phyloP scores from a whole-genome alignment of 495 filamentous ascomycete genomes.

The Penicillium parvum region DNA sequence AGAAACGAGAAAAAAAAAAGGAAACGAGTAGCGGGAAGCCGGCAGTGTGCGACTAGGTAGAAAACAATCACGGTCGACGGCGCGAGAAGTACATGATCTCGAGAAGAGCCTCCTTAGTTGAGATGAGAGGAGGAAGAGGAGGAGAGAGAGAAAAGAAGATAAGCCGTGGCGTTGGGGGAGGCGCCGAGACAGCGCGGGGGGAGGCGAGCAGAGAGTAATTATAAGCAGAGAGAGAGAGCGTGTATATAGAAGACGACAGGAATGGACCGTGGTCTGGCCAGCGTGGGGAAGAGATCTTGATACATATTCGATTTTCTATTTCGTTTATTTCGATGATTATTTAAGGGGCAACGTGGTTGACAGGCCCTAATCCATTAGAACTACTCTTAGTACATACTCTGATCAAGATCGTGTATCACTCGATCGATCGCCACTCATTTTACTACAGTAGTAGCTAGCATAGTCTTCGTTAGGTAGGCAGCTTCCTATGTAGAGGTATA shows the following conservation, averaged over 20 bases:
- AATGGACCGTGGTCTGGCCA: constrained; percentile 9
- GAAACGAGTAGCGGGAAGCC: not conserved
- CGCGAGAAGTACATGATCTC: constrained; percentile 24
- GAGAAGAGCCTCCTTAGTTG: not conserved
- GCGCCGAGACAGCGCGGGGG: constrained; percentile 17
- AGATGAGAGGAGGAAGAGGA: constrained; percentile 1
- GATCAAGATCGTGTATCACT: not conserved
- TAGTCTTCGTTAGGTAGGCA: too few relatives aligned
- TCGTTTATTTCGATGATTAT: too few relatives aligned
- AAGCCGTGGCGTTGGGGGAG: constrained; percentile 22
- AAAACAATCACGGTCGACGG: constrained; percentile 19
- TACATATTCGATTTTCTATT: too few relatives aligned
- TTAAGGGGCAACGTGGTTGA: constrained; percentile 20
- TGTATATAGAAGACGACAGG: constrained; percentile 1
- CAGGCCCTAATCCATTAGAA: constrained; percentile 18
- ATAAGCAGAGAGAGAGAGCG: constrained; percentile 1
- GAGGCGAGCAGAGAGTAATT: constrained; percentile 5
- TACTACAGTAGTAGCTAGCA: too few relatives aligned
- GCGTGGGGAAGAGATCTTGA: constrained; percentile 3
- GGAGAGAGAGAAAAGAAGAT: constrained; percentile 9
- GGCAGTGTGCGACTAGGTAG: not conserved
- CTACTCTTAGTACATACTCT: too few relatives aligned
- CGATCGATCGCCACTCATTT: too few relatives aligned
- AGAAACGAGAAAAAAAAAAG: not conserved
- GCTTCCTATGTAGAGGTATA: too few relatives aligned